These are phyloP conservation scores for Triadica sebifera DNA, from an alignment of 345 rosid genomes.

Conservation along the genomic window DNA sequence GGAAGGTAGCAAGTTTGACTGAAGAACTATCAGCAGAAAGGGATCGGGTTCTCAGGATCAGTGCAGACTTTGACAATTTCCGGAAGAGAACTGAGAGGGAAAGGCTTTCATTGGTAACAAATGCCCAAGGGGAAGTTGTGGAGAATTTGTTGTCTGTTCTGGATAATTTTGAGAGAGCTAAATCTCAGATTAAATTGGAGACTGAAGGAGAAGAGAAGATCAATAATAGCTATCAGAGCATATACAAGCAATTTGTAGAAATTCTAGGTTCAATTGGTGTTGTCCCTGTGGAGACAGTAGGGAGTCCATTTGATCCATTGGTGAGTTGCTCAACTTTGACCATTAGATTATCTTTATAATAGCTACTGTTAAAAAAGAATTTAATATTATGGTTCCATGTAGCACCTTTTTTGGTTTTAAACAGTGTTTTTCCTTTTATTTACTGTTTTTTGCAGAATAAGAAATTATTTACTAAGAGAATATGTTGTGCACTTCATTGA, in stretches of 20 bases:
- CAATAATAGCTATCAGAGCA: slow-evolving; percentile 85
- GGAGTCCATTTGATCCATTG: slow-evolving; percentile 88
- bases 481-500: background rate
- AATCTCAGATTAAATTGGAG: slow-evolving; percentile 73
- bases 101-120: slow-evolving; percentile 69
- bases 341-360: slow-evolving; percentile 10
- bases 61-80: slow-evolving; percentile 96
- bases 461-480: background rate
- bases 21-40: slow-evolving; percentile 63
- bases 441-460: background rate
- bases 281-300: slow-evolving; percentile 73
- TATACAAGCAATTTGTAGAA: slow-evolving; percentile 83
- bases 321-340: slow-evolving; percentile 49
- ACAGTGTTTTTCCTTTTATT: background rate
- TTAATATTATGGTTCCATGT: background rate
- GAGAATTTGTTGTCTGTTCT: slow-evolving; percentile 75
- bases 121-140: slow-evolving; percentile 91
- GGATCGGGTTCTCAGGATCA: slow-evolving; percentile 75
- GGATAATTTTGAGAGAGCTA: slow-evolving; percentile 98
- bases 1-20: slow-evolving; percentile 52
- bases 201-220: slow-evolving; percentile 92
- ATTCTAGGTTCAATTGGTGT: slow-evolving; percentile 77
- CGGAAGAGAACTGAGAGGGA: slow-evolving; percentile 92
- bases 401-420: background rate
- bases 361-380: background rate